A percentile compares a stretch with the other conserved stretches of the same genome.
Conservation (phyloP, 371 early-diverging fungal genomes). For the Batkoa obscura region DNA sequence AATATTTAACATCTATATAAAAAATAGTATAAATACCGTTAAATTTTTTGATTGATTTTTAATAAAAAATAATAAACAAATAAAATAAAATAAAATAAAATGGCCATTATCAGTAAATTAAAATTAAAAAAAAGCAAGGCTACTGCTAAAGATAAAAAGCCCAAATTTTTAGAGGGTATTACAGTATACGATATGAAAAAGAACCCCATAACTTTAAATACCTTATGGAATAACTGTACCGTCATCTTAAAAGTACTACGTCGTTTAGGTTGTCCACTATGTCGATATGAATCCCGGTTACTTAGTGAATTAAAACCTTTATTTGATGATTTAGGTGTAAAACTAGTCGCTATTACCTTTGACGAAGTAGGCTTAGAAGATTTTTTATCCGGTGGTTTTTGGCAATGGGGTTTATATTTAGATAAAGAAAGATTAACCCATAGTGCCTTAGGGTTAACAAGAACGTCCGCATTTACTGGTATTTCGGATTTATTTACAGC, state of each 20-base stretch:
- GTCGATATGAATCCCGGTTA: background rate
- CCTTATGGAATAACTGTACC: background rate
- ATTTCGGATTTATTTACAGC: background rate
- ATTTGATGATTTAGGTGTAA: slow-evolving; percentile 2
- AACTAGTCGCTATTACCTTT: background rate
- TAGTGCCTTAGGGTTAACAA: background rate
- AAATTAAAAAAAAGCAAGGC: too few relatives aligned
- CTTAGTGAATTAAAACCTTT: background rate
- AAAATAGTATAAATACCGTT: too few relatives aligned
- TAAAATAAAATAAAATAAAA: too few relatives aligned
- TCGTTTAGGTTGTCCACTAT: background rate
- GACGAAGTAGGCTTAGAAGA: slow-evolving; percentile 5
- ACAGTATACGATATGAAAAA: too few relatives aligned
- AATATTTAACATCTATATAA: too few relatives aligned
- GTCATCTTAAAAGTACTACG: background rate
- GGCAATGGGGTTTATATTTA: slow-evolving; percentile 2
- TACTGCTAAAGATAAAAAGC: too few relatives aligned
- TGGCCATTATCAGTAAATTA: too few relatives aligned
- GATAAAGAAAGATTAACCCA: background rate
- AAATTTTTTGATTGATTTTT: too few relatives aligned
- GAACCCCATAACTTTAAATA: too few relatives aligned
- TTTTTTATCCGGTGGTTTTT: background rate
- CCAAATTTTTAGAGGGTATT: too few relatives aligned
- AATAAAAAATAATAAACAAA: too few relatives aligned
- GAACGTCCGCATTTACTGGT: background rate